Base-by-base conservation (phyloP, 2,329 filamentous ascomycete genomes). In the Trichoderma breve region DNA sequence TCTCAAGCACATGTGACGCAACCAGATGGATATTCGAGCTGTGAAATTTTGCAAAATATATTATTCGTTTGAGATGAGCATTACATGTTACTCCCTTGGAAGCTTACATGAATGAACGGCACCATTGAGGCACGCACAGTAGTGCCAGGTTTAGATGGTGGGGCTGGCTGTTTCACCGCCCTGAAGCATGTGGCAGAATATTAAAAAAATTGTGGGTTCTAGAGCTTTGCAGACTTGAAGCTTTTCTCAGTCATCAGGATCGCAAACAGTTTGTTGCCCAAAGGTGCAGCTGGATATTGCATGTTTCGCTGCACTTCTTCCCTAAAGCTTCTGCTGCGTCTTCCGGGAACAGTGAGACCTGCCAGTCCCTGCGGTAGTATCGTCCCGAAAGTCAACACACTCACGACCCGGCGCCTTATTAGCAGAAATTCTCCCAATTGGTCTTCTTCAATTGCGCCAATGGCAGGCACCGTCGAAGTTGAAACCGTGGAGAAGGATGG, bases 401-500 rank as follows among this genome's bases (percentile, higher is more conserved):
- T 69, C 32, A 51, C 34, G 71, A 73, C 71, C 34, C 36, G 43
- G 12, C 43, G 28, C 32, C 39, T 55, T 28, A 36, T 57, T 18
- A 34, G 43, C 36, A 55, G 34, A 21, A 18, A 55, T 32, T 57
- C 24, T 21, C n/a, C 39, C 3, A 43, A n/a, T 51, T 51, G 9
- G 24, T 66, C 12, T 47, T 47, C 53, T 60, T 71, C 69, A 36
- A 21, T 60, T 71, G 63, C 62, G 28, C 65, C 24, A 60, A 77
- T 77, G 75, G 72, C 74, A 61, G 71, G 72, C 32, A 71, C 73
- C 11, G 67, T 73, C 12, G 72, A 72, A 36, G 73, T 72, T 14
- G 75, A 78, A 34, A 76, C 75, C 11, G 76, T 80, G 51, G 77
- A 78, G 55, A 74, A 76, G 26, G 82, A 86, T 72, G 87, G 85